Evolutionary conservation across 164 flowering plant species (phyloP).

Genomic region (Tetrastigma voinierianum): DNA sequence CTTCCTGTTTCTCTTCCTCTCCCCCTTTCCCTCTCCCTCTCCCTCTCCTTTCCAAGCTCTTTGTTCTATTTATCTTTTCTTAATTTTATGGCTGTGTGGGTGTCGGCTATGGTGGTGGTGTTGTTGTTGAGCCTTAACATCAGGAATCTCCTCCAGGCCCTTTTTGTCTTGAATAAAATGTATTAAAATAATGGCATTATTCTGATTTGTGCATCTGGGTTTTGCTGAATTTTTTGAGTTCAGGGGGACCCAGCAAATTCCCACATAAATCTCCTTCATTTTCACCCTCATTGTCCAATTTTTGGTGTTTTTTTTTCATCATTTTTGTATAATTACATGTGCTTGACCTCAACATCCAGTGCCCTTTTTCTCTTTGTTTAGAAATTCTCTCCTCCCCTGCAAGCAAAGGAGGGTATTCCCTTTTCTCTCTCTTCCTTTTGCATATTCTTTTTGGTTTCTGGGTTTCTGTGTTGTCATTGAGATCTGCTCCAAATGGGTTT

Average conservation of each 20-base stretch:
- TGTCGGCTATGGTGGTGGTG: not conserved
- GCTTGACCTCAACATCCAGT: not conserved
- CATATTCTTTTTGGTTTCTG: constrained; percentile 24
- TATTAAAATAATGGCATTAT: too few relatives aligned
- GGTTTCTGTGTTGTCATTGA: constrained; percentile 32
- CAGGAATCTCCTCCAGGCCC: not conserved
- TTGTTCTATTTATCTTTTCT: not conserved
- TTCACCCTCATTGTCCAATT: not conserved
- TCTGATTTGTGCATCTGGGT: too few relatives aligned
- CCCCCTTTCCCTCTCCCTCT: not conserved
- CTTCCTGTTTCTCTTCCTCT: not conserved
- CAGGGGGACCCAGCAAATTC: not conserved
- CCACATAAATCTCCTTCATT: not conserved
- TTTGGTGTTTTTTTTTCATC: not conserved
- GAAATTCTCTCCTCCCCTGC: constrained; percentile 36
- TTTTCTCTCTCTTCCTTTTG: constrained; percentile 11
- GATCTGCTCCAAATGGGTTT: constrained; percentile 50
- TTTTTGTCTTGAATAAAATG: not conserved
- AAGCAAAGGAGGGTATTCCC: constrained; percentile 44
- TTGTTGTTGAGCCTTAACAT: not conserved
- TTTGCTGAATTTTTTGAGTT: too few relatives aligned
- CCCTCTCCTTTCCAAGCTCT: not conserved
- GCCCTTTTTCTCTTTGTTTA: constrained; percentile 8
- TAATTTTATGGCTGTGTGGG: not conserved
- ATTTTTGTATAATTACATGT: too few relatives aligned